Evolutionary conservation across 2,329 filamentous ascomycete species (phyloP), one percentile per base, ranked within the genome.

Genomic region (Curvularia lunata): DNA sequence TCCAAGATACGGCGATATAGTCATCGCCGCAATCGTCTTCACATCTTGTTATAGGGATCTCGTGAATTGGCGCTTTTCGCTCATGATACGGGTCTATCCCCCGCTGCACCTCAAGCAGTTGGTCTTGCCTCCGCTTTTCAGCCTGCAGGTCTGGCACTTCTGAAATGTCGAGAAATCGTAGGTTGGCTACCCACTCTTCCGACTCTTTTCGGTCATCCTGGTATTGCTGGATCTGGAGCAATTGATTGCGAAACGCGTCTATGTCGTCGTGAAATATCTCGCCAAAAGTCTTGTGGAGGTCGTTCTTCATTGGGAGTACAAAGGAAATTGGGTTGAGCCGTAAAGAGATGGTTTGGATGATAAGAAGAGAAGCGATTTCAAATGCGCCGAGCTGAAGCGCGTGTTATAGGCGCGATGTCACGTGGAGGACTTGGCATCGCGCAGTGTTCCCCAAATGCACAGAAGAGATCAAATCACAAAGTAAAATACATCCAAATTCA

Each of bases 1-100:
- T 54, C 62, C 64, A 68, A 2, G 60, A 67, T 3, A 68, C 64
- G 23, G 66, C 64, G 12, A 68, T 40, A 30, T 68, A 68, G 1
- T 16, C 28, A 4, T 25, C 41, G 16, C 27, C 45, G n/a, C 38
- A 7, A 12, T 58, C 45, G 3, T 58, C 55, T 54, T 58, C 46
- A 7, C 18, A 23, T 8, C 34, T 3, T n/a, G 55, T 54, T n/a
- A 54, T 23, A 8, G 38, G 19, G n/a, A 57, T 21, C 13, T 54
- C 25, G 16, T 7, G 5, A 9, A 21, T 37, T 5, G 45, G 55
- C 13, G 21, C 25, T 27, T 12, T 32, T 43, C 30, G 30, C 13
- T 48, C 23, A 19, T 21, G 6, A 3, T 34, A 12, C 30, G 38
- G 4, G 23, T 30, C 9, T 30, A 30, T 30, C 2, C 8, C 28